A percentile compares a stretch with the other conserved stretches of the same genome.
Evolutionary conservation across 306 rosid species (phyloP).

Genomic region (Cercis canadensis): DNA sequence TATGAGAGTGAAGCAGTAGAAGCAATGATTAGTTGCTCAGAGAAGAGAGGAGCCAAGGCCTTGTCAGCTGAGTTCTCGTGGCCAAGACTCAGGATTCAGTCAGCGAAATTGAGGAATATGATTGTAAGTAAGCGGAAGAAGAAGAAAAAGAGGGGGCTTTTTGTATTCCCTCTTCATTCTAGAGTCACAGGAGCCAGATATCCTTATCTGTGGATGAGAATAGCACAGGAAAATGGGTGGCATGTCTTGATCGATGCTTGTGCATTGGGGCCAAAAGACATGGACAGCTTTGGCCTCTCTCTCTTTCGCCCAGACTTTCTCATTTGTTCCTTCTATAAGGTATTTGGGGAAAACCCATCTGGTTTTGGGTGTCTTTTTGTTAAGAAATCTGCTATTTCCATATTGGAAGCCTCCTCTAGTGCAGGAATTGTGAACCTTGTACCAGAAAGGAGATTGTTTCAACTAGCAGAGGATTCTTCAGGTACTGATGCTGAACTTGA

Average conservation of each 20-base stretch:
- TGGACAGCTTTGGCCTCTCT: slow-evolving; percentile 88
- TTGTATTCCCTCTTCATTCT: slow-evolving; percentile 87
- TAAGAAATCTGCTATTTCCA: slow-evolving; percentile 67
- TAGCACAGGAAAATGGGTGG: slow-evolving; percentile 93
- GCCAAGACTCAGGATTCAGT: slow-evolving; percentile 83
- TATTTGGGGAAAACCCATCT: slow-evolving; percentile 91
- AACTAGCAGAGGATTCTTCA: slow-evolving; percentile 59
- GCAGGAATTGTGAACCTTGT: slow-evolving; percentile 82
- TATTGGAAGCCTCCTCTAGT: slow-evolving; percentile 57
- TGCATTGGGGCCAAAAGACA: slow-evolving; percentile 89
- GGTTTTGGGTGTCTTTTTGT: slow-evolving; percentile 93
- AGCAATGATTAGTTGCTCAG: slow-evolving; percentile 61
- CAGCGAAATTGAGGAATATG: slow-evolving; percentile 72
- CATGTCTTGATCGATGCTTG: slow-evolving; percentile 88
- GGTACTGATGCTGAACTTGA: slow-evolving; percentile 52
- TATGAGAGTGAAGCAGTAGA: slow-evolving; percentile 89
- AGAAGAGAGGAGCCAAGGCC: slow-evolving; percentile 72
- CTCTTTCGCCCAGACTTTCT: slow-evolving; percentile 83
- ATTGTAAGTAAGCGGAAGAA: slow-evolving; percentile 62
- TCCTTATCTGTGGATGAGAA: slow-evolving; percentile 86
- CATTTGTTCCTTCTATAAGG: slow-evolving; percentile 83
- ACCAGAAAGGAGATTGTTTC: slow-evolving; percentile 49
- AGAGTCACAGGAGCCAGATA: slow-evolving; percentile 88
- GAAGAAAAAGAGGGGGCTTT: slow-evolving; percentile 71
- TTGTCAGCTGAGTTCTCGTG: slow-evolving; percentile 88